Conservation (phyloP, 2,329 filamentous ascomycete genomes). For the Arthrobotrys pseudoclavata region DNA sequence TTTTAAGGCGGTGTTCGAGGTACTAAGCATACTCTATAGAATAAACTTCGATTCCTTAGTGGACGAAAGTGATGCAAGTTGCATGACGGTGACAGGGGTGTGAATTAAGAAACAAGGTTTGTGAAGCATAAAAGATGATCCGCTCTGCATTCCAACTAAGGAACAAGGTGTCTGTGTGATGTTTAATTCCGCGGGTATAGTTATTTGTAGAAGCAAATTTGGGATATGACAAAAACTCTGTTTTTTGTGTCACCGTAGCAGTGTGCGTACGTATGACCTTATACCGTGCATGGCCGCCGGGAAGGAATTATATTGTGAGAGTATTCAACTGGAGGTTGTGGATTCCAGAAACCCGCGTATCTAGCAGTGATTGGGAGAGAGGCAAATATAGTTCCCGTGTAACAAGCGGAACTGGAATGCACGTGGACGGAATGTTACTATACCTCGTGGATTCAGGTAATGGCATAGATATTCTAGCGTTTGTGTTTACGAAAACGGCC, state of each 20-base stretch:
- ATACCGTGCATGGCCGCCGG: not conserved
- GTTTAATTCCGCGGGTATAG: constrained; percentile 1
- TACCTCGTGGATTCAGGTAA: not conserved
- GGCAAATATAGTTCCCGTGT: constrained; percentile 8
- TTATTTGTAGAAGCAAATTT: constrained; percentile 21
- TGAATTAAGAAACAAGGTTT: constrained; percentile 32
- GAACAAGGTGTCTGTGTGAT: constrained; percentile 8
- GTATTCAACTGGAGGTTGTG: constrained; percentile 2
- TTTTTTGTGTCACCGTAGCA: constrained; percentile 35
- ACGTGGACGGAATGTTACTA: not conserved
- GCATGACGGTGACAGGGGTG: constrained; percentile 8
- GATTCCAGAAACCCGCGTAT: constrained; percentile 7
- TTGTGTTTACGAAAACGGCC: constrained; percentile 24
- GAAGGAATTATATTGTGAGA: not conserved
- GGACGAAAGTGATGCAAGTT: not conserved
- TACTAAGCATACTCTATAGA: not conserved
- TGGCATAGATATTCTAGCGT: constrained; percentile 1
- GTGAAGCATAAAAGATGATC: not conserved
- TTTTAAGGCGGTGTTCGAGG: not conserved
- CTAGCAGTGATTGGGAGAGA: not conserved
- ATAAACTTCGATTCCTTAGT: not conserved
- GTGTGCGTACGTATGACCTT: constrained; percentile 10
- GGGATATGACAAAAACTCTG: constrained; percentile 23
- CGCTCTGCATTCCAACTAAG: not conserved
- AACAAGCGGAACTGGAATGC: not conserved